Evolutionary conservation across 345 rosid species (phyloP).

Genomic region (Arabidopsis suecica): DNA sequence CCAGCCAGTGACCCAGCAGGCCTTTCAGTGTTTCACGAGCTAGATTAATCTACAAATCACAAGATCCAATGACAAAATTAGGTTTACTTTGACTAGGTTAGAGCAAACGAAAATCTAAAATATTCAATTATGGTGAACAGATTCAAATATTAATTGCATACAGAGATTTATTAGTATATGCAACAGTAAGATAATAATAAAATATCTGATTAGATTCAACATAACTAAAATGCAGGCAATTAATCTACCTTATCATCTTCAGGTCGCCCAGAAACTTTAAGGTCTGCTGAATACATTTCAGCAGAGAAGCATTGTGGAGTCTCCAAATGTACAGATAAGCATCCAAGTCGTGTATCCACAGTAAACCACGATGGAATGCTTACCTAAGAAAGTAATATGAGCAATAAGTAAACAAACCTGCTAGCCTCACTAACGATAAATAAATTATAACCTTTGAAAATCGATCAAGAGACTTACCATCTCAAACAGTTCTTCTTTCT

Average conservation of each 20-base stretch:
- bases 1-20: constrained; percentile 84
- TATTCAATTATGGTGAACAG: constrained; percentile 17
- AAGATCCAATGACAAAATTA: constrained; percentile 29
- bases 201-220: constrained; percentile 8
- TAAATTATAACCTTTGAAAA: constrained; percentile 5
- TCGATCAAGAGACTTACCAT: constrained; percentile 59
- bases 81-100: constrained; percentile 21
- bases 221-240: constrained; percentile 22
- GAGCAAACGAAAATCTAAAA: constrained; percentile 13
- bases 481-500: constrained; percentile 91
- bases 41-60: constrained; percentile 76
- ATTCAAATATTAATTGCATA: neutral
- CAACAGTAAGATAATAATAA: neutral
- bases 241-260: constrained; percentile 93
- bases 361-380: constrained; percentile 99
- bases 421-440: constrained; percentile 8
- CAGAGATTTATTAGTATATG: constrained; percentile 1
- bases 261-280: constrained; percentile 85
- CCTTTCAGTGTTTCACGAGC: constrained; percentile 99
- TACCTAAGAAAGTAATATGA: constrained; percentile 57
- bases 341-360: constrained; percentile 93
- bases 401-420: constrained; percentile 23
- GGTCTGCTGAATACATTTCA: constrained; percentile 97
- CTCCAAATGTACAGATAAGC: constrained; percentile 94
- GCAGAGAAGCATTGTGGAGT: constrained; percentile 99